Evolutionary conservation across 768 basidiomycete genomes (phyloP).

Genomic region (Leccinum disarticulatum): DNA sequence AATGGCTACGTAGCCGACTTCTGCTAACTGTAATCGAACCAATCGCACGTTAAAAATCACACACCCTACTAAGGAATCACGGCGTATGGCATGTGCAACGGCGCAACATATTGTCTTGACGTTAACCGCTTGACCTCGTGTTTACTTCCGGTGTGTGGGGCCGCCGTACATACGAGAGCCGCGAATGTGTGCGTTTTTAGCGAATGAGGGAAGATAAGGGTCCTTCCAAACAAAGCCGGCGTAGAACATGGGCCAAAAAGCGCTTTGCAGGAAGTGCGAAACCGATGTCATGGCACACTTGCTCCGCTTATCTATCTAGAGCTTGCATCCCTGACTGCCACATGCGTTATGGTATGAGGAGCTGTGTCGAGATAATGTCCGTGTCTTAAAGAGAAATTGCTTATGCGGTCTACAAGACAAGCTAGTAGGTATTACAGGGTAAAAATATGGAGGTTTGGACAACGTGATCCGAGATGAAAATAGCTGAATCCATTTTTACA

Average conservation of each 20-base stretch:
- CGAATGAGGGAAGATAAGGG: neutral
- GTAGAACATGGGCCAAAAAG: neutral
- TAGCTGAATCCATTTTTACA: constrained; percentile 6
- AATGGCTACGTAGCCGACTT: neutral
- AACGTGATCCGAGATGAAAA: neutral
- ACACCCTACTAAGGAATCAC: neutral
- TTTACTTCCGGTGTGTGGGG: neutral
- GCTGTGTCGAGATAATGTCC: neutral
- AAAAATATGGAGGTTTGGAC: neutral
- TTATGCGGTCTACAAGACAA: neutral
- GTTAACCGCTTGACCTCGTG: neutral
- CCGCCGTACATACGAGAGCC: neutral
- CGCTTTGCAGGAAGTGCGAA: neutral
- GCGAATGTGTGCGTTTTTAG: neutral
- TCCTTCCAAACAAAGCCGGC: neutral
- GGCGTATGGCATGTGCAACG: neutral
- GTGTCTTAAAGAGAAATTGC: neutral
- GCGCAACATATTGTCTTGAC: neutral
- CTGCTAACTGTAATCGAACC: neutral
- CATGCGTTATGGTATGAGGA: neutral
- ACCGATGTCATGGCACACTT: neutral
- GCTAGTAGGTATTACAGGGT: neutral
- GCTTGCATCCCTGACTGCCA: neutral
- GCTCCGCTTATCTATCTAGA: neutral
- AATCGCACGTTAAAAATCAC: neutral